Evolutionary conservation across 306 rosid species (phyloP), one percentile per base, ranked within the genome.

Genomic region (Bauhinia variegata): DNA sequence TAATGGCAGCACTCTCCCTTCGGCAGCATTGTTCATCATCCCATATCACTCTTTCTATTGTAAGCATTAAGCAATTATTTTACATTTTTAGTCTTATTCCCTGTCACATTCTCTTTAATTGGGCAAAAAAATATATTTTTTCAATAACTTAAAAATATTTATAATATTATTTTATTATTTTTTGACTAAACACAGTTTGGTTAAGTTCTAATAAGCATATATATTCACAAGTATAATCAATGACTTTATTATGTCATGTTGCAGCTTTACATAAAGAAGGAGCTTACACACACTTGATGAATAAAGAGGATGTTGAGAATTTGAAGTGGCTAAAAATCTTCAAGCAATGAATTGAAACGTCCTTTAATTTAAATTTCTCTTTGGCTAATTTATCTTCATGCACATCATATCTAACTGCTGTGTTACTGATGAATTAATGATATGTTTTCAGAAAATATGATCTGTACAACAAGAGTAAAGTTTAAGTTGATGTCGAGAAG

Each of bases 391-490:
- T n/a, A n/a, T n/a, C n/a, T 34, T 1, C 28, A 30, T n/a, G n/a
- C n/a, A n/a, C n/a, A n/a, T n/a, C n/a, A n/a, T n/a, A n/a, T n/a
- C n/a, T 7, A 14, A 8, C 3, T n/a, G 19, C 3, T 12, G 13
- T 28, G 10, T 5, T 30, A 66, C 31, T 66, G 34, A 54, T 36
- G 13, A n/a, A n/a, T n/a, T n/a, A 5, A 5, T 51, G 12, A 2
- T 30, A n/a, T n/a, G 16, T 67, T 71, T 80, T 56, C 74, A 88
- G 91, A 70, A 88, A 83, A 34, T 88, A 88, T 70, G 91, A 88
- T 57, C 86, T 85, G 8, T 88, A 88, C 75, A 88, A 86, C 62
- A 88, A 86, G 77, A 81, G 91, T 83, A 83, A 79, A 57, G 86
- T 76, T 1, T 56, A 16, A 6, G 31, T 88, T 1, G 87, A 86